phyloP scores from a whole-genome alignment of 148 eudicot species.

The Chenopodium album region DNA sequence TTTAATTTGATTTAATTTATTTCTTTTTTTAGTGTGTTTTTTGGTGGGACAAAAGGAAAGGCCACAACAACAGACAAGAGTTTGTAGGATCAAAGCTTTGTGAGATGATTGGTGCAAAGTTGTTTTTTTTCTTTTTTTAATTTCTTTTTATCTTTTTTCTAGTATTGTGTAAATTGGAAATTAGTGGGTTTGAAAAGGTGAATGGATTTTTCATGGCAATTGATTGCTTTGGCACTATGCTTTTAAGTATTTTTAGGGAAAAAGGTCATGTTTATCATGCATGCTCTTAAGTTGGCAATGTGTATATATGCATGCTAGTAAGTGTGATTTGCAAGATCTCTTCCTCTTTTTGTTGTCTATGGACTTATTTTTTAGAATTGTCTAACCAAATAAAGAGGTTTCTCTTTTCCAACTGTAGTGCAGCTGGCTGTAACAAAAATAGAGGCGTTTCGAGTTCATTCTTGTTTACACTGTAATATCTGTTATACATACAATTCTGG shows the following conservation, averaged over 20 bases:
- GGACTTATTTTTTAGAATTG: no score
- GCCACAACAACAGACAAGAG: slow-evolving; percentile 38
- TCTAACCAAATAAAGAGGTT: no score
- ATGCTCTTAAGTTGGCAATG: slow-evolving; percentile 2
- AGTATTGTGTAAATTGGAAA: slow-evolving; percentile 10
- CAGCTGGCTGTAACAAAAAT: no score
- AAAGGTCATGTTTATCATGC: slow-evolving; percentile 32
- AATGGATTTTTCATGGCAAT: slow-evolving; percentile 19
- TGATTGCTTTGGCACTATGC: slow-evolving; percentile 23
- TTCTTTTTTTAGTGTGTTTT: slow-evolving; percentile 9
- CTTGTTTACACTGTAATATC: no score
- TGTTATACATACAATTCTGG: no score
- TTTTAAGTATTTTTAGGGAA: background rate
- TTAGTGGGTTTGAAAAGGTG: slow-evolving; percentile 29
- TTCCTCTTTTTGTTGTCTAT: background rate
- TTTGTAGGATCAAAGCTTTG: slow-evolving; percentile 40
- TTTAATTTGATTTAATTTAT: no score
- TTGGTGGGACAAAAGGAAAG: slow-evolving; percentile 25
- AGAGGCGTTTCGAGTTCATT: no score
- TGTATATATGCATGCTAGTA: slow-evolving; percentile 17
- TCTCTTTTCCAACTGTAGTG: no score
- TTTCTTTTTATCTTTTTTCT: background rate
- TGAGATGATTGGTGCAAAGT: slow-evolving; percentile 28
- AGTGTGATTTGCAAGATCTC: slow-evolving; percentile 5
- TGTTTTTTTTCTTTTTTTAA: background rate